A percentile compares a stretch with the other conserved stretches of the same genome.
Evolutionary conservation across 805 yeast genomes (phyloP).

Genomic region (Candida argentea): DNA sequence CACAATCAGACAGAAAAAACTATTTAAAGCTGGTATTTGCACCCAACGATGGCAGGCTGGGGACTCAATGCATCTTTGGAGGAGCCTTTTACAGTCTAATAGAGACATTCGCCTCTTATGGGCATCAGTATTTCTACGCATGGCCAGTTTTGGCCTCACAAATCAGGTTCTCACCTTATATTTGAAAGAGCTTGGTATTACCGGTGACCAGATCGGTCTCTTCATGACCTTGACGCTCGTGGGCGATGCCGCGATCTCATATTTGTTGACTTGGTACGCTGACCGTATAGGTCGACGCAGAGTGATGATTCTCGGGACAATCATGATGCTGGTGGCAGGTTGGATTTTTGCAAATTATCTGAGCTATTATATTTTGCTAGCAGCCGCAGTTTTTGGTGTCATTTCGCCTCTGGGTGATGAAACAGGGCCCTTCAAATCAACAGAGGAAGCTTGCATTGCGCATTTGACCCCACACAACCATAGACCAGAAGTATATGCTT

Average conservation of each 20-base stretch:
- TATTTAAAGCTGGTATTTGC: not conserved
- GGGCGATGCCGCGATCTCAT: slow-evolving; percentile 71
- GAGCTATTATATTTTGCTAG: slow-evolving; percentile 43
- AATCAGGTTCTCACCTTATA: slow-evolving; percentile 70
- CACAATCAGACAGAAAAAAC: not conserved
- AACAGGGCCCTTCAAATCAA: slow-evolving; percentile 81
- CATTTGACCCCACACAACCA: slow-evolving; percentile 58
- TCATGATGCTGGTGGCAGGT: slow-evolving; percentile 64
- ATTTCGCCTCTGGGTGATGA: slow-evolving; percentile 86
- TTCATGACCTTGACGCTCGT: slow-evolving; percentile 75
- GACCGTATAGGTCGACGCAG: slow-evolving; percentile 57
- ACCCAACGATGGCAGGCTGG: too few species aligned
- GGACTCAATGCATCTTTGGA: slow-evolving; percentile 23
- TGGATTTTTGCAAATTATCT: slow-evolving; percentile 47
- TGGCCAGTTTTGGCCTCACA: slow-evolving; percentile 68
- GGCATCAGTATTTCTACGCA: slow-evolving; percentile 58
- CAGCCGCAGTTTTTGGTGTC: slow-evolving; percentile 76
- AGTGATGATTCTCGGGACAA: slow-evolving; percentile 53
- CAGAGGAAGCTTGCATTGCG: slow-evolving; percentile 77
- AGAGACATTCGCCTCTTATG: slow-evolving; percentile 56
- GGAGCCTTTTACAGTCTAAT: slow-evolving; percentile 28
- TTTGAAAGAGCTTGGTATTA: slow-evolving; percentile 42
- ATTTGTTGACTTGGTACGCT: slow-evolving; percentile 66
- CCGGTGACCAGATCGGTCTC: slow-evolving; percentile 54
- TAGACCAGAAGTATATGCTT: slow-evolving; percentile 66